Base-by-base conservation (phyloP, 768 basidiomycete genomes). In the Termitomyces titanicus region DNA sequence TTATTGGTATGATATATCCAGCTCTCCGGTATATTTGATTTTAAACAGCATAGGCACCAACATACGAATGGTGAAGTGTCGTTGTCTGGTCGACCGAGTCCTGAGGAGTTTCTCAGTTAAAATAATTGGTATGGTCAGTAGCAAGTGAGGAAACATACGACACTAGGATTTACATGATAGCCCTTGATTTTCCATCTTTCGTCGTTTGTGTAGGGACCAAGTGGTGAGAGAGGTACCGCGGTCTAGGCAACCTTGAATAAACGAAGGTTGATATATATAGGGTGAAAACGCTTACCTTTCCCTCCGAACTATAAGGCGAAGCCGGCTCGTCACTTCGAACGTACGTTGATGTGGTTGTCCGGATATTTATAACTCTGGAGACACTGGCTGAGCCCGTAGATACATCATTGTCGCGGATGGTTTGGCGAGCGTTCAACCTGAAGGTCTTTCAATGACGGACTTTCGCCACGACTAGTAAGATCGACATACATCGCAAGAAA, bases 401-500 rank as follows among this genome's bases (percentile, higher is more conserved):
- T 1, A 25, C 18, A 20, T 61, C 53, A 18, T 39, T 54, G 11
- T 61, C 61, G 25, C 55, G 58, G 37, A 63, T 45, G 25, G 43
- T 57, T 39, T 56, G 35, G 25, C 64, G 64, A 27, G 65, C 63
- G 27, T 66, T 66, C 35, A 66, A 60, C 65, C 65, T 66, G 33
- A 20, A 0, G 8, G 27, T 22, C 18, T 4, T 35, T 48, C 6
- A n/a, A 2, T 48, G 40, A 24, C 29, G 22, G 18, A 25, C 3
- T 24, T 2, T 9, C 2, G 7, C 29, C 29, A 12, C n/a, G 5
- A 39, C 12, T 39, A 9, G 34, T n/a, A 4, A 29, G 22, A 18
- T 11, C 37, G 15, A 8, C 42, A 11, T 56, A 68, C 68, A 70
- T 70, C 12, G 69, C 67, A 24, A 70, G 57, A 52, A 65, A 69